A percentile compares a stretch with the other conserved stretches of the same genome.
These are phyloP conservation scores for Colletotrichum sp. DNA, from an alignment of 2,329 filamentous ascomycete genomes.

Conservation along the genomic window DNA sequence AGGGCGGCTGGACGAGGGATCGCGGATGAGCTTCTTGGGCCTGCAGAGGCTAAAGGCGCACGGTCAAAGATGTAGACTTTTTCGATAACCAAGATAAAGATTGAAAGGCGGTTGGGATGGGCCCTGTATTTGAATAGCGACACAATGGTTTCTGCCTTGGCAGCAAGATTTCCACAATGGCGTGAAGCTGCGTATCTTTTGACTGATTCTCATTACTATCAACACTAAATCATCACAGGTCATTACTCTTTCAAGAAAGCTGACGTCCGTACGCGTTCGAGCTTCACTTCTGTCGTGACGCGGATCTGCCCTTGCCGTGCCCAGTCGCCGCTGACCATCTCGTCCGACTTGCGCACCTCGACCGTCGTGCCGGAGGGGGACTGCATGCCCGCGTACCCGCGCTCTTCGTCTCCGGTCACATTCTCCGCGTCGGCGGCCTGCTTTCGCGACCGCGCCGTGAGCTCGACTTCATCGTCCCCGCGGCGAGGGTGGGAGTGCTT, in stretches of 20 bases:
- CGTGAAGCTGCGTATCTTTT: neutral
- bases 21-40: conserved; percentile 46
- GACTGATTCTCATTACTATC: neutral
- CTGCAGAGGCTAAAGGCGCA: conserved; percentile 2
- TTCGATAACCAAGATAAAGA: neutral
- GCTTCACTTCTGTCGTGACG: conserved; percentile 11
- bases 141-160: neutral
- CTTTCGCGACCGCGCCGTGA: conserved; percentile 3
- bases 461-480: conserved; percentile 9
- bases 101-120: neutral
- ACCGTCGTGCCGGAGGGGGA: conserved; percentile 5
- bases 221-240: neutral
- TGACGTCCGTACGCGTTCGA: conserved; percentile 5
- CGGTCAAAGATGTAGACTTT: neutral
- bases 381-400: neutral
- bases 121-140: neutral
- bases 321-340: neutral
- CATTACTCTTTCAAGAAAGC: neutral
- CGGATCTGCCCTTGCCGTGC: neutral
- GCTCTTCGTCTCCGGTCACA: conserved; percentile 1
- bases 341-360: conserved; percentile 13
- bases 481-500: neutral
- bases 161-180: neutral
- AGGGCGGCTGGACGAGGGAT: conserved; percentile 61
- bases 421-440: neutral